Conservation (phyloP, 306 rosid species). For the Citrullus mucosospermus region DNA sequence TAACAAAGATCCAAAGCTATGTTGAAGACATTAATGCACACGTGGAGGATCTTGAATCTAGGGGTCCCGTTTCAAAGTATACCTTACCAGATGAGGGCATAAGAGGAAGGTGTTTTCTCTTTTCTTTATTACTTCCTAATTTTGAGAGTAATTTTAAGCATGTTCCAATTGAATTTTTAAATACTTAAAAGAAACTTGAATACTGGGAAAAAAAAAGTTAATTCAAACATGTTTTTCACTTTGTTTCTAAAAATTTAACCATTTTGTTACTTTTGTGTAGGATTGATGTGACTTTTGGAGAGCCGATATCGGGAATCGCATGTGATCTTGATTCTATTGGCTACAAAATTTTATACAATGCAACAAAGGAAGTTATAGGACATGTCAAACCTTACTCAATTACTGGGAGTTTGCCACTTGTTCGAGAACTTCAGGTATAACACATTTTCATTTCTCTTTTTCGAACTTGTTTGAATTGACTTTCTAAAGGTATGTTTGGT, state of each 20-base stretch:
- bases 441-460: neutral
- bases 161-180: too few relatives aligned
- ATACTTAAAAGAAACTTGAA: too few relatives aligned
- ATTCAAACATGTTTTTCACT: too few relatives aligned
- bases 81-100: conserved; percentile 56
- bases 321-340: conserved; percentile 76
- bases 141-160: too few relatives aligned
- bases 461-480: neutral
- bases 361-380: conserved; percentile 91
- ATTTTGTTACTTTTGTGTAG: conserved; percentile 26
- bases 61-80: conserved; percentile 93
- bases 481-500: too few relatives aligned
- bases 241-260: neutral
- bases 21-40: conserved; percentile 59
- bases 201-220: too few relatives aligned
- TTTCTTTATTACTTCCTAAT: neutral
- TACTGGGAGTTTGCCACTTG: conserved; percentile 81
- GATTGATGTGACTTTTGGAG: conserved; percentile 50
- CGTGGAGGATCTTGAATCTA: conserved; percentile 42
- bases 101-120: conserved; percentile 55
- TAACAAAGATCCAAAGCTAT: conserved; percentile 50
- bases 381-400: conserved; percentile 79
- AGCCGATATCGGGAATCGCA: conserved; percentile 77
- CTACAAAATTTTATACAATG: conserved; percentile 65
- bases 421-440: conserved; percentile 71